phyloP scores from a whole-genome alignment of 1,284 basidiomycete genomes.

The Neotropicomus parvogracilis region DNA sequence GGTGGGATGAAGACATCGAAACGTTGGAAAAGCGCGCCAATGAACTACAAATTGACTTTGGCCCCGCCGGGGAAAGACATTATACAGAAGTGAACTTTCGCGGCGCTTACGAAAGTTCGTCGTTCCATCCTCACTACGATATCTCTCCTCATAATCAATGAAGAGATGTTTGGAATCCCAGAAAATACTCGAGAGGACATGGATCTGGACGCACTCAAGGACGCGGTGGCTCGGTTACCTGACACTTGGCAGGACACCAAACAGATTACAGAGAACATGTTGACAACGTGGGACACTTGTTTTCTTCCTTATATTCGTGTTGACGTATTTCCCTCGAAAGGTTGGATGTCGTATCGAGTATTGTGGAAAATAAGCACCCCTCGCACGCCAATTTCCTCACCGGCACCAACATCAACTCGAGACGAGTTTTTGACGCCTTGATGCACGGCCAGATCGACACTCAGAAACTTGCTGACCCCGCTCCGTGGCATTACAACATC shows the following conservation, averaged over 20 bases:
- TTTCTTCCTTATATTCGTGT: background rate
- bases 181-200: constrained; percentile 31
- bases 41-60: constrained; percentile 37
- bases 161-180: constrained; percentile 40
- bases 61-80: constrained; percentile 44
- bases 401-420: constrained; percentile 46
- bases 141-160: constrained; percentile 8
- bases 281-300: constrained; percentile 48
- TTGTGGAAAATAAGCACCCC: constrained; percentile 41
- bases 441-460: constrained; percentile 44
- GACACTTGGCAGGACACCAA: constrained; percentile 52
- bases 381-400: constrained; percentile 57
- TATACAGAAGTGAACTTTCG: constrained; percentile 47
- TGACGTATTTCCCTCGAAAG: constrained; percentile 35
- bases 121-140: background rate
- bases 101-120: constrained; percentile 48
- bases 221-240: constrained; percentile 50
- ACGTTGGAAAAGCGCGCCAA: constrained; percentile 33
- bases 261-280: constrained; percentile 44
- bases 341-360: constrained; percentile 56
- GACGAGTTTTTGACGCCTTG: constrained; percentile 50
- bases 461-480: constrained; percentile 37
- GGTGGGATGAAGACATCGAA: constrained; percentile 44
- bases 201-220: constrained; percentile 41
- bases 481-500: constrained; percentile 55